These are phyloP conservation scores for Rhynchosporium agropyri DNA, from an alignment of 2,329 filamentous ascomycete genomes.

Conservation along the genomic window DNA sequence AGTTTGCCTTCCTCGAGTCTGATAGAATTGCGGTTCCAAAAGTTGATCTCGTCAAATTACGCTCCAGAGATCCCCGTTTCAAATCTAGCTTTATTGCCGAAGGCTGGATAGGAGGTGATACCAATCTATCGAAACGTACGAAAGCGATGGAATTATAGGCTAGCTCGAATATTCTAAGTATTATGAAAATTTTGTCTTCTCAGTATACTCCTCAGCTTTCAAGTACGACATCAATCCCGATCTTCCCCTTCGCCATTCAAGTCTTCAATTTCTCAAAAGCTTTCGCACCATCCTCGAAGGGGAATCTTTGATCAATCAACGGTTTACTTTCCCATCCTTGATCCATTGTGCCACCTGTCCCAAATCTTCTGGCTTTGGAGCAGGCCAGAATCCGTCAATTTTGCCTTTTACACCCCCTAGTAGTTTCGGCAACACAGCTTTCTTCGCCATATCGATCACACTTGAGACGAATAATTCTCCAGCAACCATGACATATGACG, in stretches of 20 bases:
- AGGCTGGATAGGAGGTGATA: background rate
- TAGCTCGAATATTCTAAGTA: background rate
- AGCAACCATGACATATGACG: constrained; percentile 48
- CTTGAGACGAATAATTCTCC: constrained; percentile 56
- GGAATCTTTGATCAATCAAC: constrained; percentile 57
- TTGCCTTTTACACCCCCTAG: constrained; percentile 41
- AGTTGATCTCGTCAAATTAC: no score
- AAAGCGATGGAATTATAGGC: background rate
- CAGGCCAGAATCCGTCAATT: constrained; percentile 52
- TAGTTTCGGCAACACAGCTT: constrained; percentile 24
- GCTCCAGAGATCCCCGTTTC: background rate
- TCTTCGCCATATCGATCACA: constrained; percentile 18
- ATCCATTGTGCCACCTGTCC: constrained; percentile 57
- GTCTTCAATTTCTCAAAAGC: constrained; percentile 63
- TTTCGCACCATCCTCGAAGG: constrained; percentile 58
- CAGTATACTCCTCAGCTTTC: constrained; percentile 11
- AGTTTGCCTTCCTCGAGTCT: no score
- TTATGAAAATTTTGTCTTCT: background rate
- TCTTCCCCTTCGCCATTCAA: constrained; percentile 59
- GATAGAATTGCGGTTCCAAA: no score
- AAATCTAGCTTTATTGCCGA: no score
- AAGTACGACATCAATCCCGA: constrained; percentile 46
- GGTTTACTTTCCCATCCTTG: constrained; percentile 56
- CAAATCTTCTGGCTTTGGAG: constrained; percentile 52
- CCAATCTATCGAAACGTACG: background rate